Evolutionary conservation across 1,284 basidiomycete genomes (phyloP).

Genomic region (Mrakiaceae sp.): DNA sequence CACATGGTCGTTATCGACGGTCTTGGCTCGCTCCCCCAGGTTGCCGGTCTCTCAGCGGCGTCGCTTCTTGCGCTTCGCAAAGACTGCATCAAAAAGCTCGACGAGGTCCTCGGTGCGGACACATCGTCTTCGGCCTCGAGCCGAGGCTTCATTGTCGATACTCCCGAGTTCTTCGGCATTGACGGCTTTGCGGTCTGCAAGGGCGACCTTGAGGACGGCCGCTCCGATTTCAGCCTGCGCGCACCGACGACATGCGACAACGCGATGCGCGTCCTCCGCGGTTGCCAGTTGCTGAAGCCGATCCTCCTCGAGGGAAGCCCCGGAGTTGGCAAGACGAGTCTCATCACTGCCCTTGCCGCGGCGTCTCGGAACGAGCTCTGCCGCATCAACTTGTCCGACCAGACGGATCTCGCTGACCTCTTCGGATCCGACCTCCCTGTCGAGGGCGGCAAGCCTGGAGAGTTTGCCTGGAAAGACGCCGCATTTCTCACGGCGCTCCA

Average conservation of each 20-base stretch:
- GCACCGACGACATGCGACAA: conserved; percentile 86
- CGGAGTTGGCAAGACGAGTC: conserved; percentile 97
- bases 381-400: conserved; percentile 98
- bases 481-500: conserved; percentile 90
- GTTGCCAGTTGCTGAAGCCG: conserved; percentile 81
- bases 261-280: conserved; percentile 78
- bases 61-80: conserved; percentile 27
- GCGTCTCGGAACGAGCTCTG: conserved; percentile 67
- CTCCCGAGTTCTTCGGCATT: conserved; percentile 42
- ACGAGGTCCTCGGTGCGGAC: conserved; percentile 8
- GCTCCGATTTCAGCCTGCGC: conserved; percentile 58
- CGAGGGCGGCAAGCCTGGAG: conserved; percentile 79
- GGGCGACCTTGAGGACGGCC: conserved; percentile 40
- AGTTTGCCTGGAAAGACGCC: conserved; percentile 96
- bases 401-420: conserved; percentile 92
- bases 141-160: conserved; percentile 19
- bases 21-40: conserved; percentile 60
- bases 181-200: conserved; percentile 64
- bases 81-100: conserved; percentile 28
- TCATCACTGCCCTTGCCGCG: conserved; percentile 77
- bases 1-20: conserved; percentile 80
- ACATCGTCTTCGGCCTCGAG: not conserved
- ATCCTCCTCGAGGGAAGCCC: conserved; percentile 95
- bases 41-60: conserved; percentile 32
- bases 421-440: conserved; percentile 95